A percentile compares a stretch with the other conserved stretches of the same genome.
Evolutionary conservation across 148 eudicot genomes (phyloP).

Genomic region (Camellia japonica): DNA sequence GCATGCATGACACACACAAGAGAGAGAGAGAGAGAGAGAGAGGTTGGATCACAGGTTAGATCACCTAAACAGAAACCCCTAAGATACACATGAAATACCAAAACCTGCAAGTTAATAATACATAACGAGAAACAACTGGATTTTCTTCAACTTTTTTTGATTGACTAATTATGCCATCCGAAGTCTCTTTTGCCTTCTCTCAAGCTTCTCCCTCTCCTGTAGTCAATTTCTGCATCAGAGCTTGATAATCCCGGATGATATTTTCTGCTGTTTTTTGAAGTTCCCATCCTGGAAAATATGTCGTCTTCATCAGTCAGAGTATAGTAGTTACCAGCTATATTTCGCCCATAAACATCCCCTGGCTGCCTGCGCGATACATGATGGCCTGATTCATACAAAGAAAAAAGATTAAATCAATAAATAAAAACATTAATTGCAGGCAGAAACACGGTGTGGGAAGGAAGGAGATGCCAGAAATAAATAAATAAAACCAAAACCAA

Average conservation of each 20-base stretch:
- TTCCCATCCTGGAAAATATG: constrained; percentile 54
- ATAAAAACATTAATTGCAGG: background rate
- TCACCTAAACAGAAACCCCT: constrained; percentile 8
- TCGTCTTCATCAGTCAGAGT: constrained; percentile 54
- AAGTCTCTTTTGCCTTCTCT: constrained; percentile 54
- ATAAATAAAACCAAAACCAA: background rate
- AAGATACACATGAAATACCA: background rate
- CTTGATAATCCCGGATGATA: constrained; percentile 54
- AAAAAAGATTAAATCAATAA: background rate
- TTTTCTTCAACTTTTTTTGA: background rate
- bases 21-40: constrained; percentile 13
- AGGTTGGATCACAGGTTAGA: background rate
- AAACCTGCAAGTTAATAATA: constrained; percentile 13
- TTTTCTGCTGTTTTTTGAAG: constrained; percentile 50
- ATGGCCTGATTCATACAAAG: constrained; percentile 30
- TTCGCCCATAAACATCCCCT: constrained; percentile 38
- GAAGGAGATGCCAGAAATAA: background rate
- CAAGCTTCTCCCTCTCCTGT: constrained; percentile 83
- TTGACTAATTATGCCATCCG: constrained; percentile 18
- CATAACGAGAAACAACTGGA: background rate
- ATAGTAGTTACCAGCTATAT: constrained; percentile 33
- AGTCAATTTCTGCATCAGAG: constrained; percentile 96
- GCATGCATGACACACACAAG: background rate
- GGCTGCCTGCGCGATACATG: constrained; percentile 25
- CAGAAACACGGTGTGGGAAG: background rate